phyloP scores from a whole-genome alignment of 192 early-diverging fungal genomes.

The Linnemannia hyalina region DNA sequence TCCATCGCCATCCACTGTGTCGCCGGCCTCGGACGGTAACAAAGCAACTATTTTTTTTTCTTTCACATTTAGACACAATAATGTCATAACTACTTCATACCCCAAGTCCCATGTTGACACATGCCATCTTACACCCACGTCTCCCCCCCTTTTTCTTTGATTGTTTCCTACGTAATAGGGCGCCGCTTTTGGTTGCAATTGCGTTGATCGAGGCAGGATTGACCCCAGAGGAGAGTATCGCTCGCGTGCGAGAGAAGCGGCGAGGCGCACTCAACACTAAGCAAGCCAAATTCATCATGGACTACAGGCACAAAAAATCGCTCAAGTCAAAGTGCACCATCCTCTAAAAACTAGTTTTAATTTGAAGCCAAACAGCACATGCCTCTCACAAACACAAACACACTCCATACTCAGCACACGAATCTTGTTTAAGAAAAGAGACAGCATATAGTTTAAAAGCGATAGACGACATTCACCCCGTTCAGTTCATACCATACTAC shows the following conservation, averaged over 20 bases:
- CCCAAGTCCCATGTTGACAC: background rate
- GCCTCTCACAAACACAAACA: background rate
- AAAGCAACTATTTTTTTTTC: background rate
- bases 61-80: background rate
- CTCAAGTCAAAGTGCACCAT: conserved; percentile 62
- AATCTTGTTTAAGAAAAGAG: background rate
- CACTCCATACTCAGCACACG: background rate
- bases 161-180: conserved; percentile 41
- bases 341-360: conserved; percentile 7
- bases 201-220: conserved; percentile 87
- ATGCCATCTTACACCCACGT: background rate
- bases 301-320: conserved; percentile 62
- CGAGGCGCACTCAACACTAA: conserved; percentile 83
- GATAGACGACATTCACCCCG: background rate
- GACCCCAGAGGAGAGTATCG: conserved; percentile 80
- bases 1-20: conserved; percentile 82
- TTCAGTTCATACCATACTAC: conserved; percentile 7
- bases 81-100: too few relatives aligned
- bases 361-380: background rate
- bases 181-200: conserved; percentile 80
- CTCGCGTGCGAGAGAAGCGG: conserved; percentile 76
- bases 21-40: conserved; percentile 81
- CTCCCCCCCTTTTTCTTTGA: background rate
- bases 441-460: background rate
- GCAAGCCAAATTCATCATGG: conserved; percentile 75